These are phyloP conservation scores for Verticillium nonalfalfae DNA, from an alignment of 2,329 filamentous ascomycete genomes.

Conservation along the genomic window DNA sequence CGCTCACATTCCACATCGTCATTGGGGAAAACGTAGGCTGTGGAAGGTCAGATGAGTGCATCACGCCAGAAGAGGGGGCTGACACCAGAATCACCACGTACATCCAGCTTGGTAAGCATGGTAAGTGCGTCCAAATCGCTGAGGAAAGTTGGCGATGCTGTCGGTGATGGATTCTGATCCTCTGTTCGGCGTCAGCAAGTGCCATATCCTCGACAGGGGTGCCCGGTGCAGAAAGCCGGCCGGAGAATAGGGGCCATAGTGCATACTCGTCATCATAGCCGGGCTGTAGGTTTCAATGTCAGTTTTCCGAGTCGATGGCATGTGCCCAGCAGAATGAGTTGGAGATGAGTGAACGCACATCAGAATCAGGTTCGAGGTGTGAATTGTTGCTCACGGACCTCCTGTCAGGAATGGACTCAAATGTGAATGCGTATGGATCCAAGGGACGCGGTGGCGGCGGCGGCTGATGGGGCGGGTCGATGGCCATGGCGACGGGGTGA, in stretches of 20 bases:
- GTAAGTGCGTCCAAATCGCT: slow-evolving; percentile 38
- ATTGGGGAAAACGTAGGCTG: slow-evolving; percentile 41
- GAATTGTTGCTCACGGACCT: slow-evolving; percentile 11
- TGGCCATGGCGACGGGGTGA: neutral
- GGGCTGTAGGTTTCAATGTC: neutral
- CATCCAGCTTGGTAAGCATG: slow-evolving; percentile 40
- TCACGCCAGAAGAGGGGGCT: neutral
- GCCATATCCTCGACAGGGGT: neutral
- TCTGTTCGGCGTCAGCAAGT: slow-evolving; percentile 3
- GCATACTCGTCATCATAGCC: neutral
- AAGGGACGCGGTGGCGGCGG: slow-evolving; percentile 6
- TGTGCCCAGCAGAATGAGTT: neutral
- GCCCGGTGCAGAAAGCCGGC: neutral
- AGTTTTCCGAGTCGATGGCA: neutral
- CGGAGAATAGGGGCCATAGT: neutral
- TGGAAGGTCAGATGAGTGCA: neutral
- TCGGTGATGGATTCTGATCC: slow-evolving; percentile 31
- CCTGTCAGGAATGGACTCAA: slow-evolving; percentile 11
- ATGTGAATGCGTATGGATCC: slow-evolving; percentile 11
- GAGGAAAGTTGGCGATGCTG: slow-evolving; percentile 32
- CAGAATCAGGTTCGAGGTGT: slow-evolving; percentile 10
- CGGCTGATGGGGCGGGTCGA: slow-evolving; percentile 3
- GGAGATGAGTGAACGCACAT: slow-evolving; percentile 4
- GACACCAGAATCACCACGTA: slow-evolving; percentile 19
- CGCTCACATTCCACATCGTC: slow-evolving; percentile 34